Conservation (phyloP, 345 rosid genomes). For the Brassica juncea region DNA sequence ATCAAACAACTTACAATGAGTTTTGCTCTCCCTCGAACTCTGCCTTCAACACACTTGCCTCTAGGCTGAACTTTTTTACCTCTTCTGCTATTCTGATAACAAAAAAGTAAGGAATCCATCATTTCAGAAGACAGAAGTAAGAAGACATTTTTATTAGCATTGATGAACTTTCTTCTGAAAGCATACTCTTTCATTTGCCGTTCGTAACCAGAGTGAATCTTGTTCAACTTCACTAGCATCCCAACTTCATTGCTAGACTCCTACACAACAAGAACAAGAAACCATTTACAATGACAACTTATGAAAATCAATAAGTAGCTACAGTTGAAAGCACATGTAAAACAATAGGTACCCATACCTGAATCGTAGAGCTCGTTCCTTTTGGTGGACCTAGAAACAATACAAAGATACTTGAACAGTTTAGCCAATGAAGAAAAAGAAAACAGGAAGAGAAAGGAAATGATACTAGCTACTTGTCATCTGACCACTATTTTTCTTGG, state of each 20-base stretch:
- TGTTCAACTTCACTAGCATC: constrained; percentile 31
- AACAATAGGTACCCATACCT: constrained; percentile 22
- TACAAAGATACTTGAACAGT: constrained; percentile 21
- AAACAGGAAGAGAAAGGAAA: background rate
- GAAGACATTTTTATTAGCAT: background rate
- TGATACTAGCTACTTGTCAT: constrained; percentile 41
- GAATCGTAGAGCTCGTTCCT: constrained; percentile 47
- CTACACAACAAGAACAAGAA: constrained; percentile 33
- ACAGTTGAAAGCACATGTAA: constrained; percentile 22
- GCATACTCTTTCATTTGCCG: constrained; percentile 82
- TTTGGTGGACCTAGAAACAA: constrained; percentile 47
- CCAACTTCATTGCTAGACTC: constrained; percentile 27
- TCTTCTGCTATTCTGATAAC: constrained; percentile 68
- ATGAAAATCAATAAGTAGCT: constrained; percentile 8
- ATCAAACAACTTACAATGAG: constrained; percentile 34
- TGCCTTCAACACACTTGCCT: constrained; percentile 56
- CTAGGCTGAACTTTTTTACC: constrained; percentile 58
- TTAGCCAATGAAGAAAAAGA: constrained; percentile 11
- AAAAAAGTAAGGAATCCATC: background rate
- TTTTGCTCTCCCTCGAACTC: constrained; percentile 44
- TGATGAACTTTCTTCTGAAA: background rate
- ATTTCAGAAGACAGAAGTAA: background rate
- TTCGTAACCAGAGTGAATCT: constrained; percentile 69
- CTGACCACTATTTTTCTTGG: constrained; percentile 37
- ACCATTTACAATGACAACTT: background rate